Evolutionary conservation across 306 rosid genomes (phyloP).

Genomic region (Senna tora): DNA sequence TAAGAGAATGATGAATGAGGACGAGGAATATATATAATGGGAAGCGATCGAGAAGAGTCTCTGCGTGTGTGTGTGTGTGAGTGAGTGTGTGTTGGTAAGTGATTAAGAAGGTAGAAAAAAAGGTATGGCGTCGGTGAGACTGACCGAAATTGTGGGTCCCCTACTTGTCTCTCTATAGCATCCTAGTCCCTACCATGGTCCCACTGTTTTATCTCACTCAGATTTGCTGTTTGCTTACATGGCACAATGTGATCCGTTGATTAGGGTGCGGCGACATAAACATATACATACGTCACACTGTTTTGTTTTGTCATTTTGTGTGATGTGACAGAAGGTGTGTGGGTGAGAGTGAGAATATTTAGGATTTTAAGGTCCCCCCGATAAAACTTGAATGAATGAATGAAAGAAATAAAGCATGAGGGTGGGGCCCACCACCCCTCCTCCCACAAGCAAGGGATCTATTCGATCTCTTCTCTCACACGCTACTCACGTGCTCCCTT

Average conservation of each 20-base stretch:
- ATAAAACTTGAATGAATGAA: no score
- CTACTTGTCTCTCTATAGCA: conserved; percentile 18
- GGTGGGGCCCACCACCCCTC: conserved; percentile 54
- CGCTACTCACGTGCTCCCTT: conserved; percentile 25
- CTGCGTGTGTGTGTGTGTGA: no score
- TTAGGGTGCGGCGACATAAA: conserved; percentile 6
- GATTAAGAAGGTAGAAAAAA: conserved; percentile 55
- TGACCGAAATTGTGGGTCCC: conserved; percentile 37
- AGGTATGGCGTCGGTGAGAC: conserved; percentile 56
- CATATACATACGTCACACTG: conserved; percentile 27
- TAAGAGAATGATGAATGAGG: background rate
- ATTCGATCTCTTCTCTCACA: conserved; percentile 61
- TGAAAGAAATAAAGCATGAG: conserved; percentile 61
- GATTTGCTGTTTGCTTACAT: conserved; percentile 28
- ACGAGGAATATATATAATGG: no score
- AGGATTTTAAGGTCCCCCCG: conserved; percentile 66
- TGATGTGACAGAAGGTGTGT: conserved; percentile 53
- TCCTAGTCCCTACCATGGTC: conserved; percentile 25
- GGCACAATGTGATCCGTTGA: conserved; percentile 35
- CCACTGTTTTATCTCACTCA: conserved; percentile 41
- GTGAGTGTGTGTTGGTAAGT: no score
- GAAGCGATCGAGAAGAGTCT: no score
- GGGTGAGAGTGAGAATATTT: conserved; percentile 54
- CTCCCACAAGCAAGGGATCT: conserved; percentile 68
- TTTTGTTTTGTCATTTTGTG: background rate